Conservation (phyloP, 2,329 filamentous ascomycete species). For the Ceratocystis diversiconidia region DNA sequence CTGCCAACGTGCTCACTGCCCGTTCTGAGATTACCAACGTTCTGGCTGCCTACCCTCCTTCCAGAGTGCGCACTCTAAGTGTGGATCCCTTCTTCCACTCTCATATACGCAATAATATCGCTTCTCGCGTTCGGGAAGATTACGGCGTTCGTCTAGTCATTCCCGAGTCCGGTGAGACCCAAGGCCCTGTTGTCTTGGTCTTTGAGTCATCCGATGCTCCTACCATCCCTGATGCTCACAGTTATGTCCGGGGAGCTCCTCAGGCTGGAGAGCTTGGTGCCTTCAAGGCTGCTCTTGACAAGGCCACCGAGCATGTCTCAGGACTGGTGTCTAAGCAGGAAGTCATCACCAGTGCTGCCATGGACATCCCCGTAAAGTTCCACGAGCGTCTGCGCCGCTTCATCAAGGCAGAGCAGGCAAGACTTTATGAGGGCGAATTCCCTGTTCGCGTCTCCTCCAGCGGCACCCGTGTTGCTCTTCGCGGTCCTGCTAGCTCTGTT, state of each 20-base stretch:
- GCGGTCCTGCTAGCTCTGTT: conserved; percentile 61
- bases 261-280: conserved; percentile 38
- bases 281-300: conserved; percentile 41
- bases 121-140: conserved; percentile 48
- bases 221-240: conserved; percentile 24
- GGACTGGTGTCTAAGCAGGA: conserved; percentile 47
- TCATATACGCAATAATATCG: conserved; percentile 52
- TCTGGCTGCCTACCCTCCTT: conserved; percentile 58
- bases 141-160: conserved; percentile 62
- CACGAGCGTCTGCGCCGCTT: conserved; percentile 49
- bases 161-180: conserved; percentile 46
- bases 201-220: conserved; percentile 52
- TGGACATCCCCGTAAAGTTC: conserved; percentile 42
- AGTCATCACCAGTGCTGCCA: conserved; percentile 33
- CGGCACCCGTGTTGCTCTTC: conserved; percentile 53
- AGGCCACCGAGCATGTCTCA: conserved; percentile 43
- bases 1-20: conserved; percentile 66
- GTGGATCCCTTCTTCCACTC: conserved; percentile 70
- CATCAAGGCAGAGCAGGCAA: conserved; percentile 49
- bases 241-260: not conserved
- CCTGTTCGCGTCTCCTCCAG: conserved; percentile 45
- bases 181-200: conserved; percentile 54
- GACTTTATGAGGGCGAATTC: conserved; percentile 39
- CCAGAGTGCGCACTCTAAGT: conserved; percentile 50
- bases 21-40: conserved; percentile 62